Conservation (phyloP, 1,139 yeast genomes). For the Diutina sp. region DNA sequence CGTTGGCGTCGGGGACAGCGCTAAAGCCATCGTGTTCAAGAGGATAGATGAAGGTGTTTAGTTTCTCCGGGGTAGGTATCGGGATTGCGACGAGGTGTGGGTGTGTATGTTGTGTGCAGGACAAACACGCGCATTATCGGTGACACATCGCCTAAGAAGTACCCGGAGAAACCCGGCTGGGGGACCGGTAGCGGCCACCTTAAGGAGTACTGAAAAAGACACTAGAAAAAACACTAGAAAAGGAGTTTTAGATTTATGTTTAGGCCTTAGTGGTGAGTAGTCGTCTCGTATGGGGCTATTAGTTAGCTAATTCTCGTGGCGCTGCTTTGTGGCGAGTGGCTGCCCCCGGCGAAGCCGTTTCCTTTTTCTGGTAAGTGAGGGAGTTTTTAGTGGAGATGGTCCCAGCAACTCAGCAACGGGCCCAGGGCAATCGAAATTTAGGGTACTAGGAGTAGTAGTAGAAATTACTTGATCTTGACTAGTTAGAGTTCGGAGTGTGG, state of each 20-base stretch:
- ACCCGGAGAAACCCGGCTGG: neutral
- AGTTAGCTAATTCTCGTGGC: too few species aligned
- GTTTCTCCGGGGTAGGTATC: neutral
- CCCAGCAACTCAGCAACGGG: too few species aligned
- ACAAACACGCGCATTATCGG: neutral
- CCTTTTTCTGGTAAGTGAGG: neutral
- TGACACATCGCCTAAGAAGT: neutral
- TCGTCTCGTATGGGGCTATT: too few species aligned
- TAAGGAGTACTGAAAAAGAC: too few species aligned
- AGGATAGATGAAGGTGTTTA: neutral
- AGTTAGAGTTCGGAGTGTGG: too few species aligned
- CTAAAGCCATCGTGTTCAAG: neutral
- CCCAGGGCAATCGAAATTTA: too few species aligned
- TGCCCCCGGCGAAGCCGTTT: neutral
- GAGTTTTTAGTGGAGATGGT: too few species aligned
- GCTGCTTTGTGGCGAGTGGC: neutral
- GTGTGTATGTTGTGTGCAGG: neutral
- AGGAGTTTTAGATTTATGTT: too few species aligned
- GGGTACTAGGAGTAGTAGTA: too few species aligned
- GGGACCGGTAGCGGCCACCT: neutral
- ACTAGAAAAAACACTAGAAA: too few species aligned
- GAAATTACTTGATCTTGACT: too few species aligned
- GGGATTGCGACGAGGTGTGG: neutral
- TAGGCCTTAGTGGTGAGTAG: too few species aligned
- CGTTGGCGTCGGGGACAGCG: neutral